Base-by-base conservation (phyloP, 1,284 basidiomycete species). In the Moniliella sp. region DNA sequence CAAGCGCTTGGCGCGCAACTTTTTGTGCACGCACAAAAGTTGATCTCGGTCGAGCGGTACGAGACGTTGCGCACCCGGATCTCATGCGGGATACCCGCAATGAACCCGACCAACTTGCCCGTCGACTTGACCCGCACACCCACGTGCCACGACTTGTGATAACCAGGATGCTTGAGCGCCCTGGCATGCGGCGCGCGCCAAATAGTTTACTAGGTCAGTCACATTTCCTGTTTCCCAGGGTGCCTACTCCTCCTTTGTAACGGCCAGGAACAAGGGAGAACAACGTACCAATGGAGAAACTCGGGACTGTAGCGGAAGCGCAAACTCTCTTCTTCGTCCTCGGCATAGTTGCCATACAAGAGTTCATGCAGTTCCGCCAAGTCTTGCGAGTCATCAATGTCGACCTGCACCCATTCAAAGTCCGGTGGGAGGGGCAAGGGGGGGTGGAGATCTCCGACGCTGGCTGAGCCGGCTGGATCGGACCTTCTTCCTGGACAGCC, bases 11-110 rank as follows among this genome's bases (percentile, higher is more conserved):
- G 82, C 80, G 9, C 91, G 76, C 29, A 97, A 66, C 62, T 93
- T 93, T 66, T 99, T 99, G 70, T 94, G 88, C 3, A 94, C 76
- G 51, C 84, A 93, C 31, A 99, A 63, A 86, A 97, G 64, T 99
- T 97, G 66, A 99, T 88, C 64, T 97, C 91, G 49, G 75, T 43
- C 14, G 41, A 37, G 25, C 52, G 55, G 32, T 45, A 44, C 11
- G 42, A 15, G 8, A 28, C 27, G 12, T 53, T 37, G 5, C 54
- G 32, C 13, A 59, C 52, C 4, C 56, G 34, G 5, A 59, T 36
- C 33, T 59, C 56, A 31, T 55, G 53, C 15, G 86, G 84, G 28
- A 97, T 75, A 26, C 81, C 91, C n/a, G 81, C 78, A 48, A 99
- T 94, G 62, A 97, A 99, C 0, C 79, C 91, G n/a, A 99, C 80